Conservation (phyloP, 805 yeast genomes). For the Candida namnaoensis region DNA sequence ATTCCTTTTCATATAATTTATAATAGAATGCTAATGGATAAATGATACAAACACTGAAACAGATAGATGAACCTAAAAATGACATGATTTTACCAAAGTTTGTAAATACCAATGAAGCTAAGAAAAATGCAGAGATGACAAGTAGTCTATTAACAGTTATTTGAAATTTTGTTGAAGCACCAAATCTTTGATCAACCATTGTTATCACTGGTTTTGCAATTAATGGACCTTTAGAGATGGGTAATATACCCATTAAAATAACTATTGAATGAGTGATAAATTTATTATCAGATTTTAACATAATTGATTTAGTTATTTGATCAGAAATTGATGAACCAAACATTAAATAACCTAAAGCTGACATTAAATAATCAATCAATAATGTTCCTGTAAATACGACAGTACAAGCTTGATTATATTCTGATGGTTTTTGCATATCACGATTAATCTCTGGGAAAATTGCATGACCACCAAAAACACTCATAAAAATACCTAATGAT, state of each 20-base stretch:
- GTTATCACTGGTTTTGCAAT: conserved; percentile 66
- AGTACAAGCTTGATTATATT: conserved; percentile 43
- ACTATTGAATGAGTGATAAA: conserved; percentile 1
- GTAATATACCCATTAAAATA: conserved; percentile 55
- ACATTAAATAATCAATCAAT: conserved; percentile 51
- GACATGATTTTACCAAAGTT: conserved; percentile 72
- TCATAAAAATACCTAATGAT: conserved; percentile 57
- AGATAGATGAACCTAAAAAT: conserved; percentile 63
- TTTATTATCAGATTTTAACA: conserved; percentile 20
- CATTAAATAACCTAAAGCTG: conserved; percentile 66
- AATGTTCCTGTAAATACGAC: conserved; percentile 52
- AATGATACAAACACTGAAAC: conserved; percentile 65
- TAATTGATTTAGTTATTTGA: conserved; percentile 69
- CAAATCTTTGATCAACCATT: conserved; percentile 37
- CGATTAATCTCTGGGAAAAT: conserved; percentile 69
- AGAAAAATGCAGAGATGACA: conserved; percentile 29
- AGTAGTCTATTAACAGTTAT: conserved; percentile 9
- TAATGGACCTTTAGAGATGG: conserved; percentile 71
- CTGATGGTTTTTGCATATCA: conserved; percentile 66
- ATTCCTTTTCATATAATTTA: conserved; percentile 30
- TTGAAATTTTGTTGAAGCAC: not conserved
- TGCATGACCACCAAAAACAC: conserved; percentile 84
- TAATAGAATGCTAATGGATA: conserved; percentile 62
- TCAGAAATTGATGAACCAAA: conserved; percentile 63
- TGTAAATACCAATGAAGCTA: conserved; percentile 49